Conservation (phyloP, 768 basidiomycete species). For the Tephrocybe sp. region DNA sequence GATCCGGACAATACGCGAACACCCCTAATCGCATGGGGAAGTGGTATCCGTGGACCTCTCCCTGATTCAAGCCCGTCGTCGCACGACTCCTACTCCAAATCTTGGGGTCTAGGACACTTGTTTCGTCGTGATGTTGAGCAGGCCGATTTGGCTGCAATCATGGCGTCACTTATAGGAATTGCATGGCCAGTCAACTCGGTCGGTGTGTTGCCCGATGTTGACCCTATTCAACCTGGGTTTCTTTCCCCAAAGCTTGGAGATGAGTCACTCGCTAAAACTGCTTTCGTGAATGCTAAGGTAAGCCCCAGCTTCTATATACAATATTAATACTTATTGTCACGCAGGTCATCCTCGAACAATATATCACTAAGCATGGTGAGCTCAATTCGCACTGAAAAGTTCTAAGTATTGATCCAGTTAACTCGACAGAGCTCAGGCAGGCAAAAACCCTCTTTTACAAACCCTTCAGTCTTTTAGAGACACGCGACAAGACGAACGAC, state of each 20-base stretch:
- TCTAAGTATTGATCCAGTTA: background rate
- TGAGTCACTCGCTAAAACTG: constrained; percentile 48
- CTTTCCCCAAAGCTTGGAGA: constrained; percentile 47
- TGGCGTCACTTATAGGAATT: constrained; percentile 72
- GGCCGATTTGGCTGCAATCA: constrained; percentile 78
- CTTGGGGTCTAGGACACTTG: constrained; percentile 61
- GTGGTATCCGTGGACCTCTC: constrained; percentile 71
- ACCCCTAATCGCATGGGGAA: constrained; percentile 81
- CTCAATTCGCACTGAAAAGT: background rate
- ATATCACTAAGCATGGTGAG: constrained; percentile 73
- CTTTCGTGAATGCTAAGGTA: constrained; percentile 67
- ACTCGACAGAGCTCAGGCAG: constrained; percentile 59
- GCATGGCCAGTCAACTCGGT: constrained; percentile 83
- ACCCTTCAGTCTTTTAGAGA: constrained; percentile 54
- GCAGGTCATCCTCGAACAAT: constrained; percentile 74
- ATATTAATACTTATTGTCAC: background rate
- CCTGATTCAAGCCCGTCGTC: constrained; percentile 56
- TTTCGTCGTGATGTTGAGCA: constrained; percentile 78
- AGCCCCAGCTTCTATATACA: background rate
- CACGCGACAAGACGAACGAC: constrained; percentile 14
- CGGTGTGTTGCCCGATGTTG: constrained; percentile 77
- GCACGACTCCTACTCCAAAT: constrained; percentile 67
- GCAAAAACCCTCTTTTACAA: constrained; percentile 59
- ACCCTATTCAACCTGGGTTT: constrained; percentile 60
- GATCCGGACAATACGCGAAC: constrained; percentile 90